Conservation (phyloP, 2,329 filamentous ascomycete species). For the Didymella sp. region DNA sequence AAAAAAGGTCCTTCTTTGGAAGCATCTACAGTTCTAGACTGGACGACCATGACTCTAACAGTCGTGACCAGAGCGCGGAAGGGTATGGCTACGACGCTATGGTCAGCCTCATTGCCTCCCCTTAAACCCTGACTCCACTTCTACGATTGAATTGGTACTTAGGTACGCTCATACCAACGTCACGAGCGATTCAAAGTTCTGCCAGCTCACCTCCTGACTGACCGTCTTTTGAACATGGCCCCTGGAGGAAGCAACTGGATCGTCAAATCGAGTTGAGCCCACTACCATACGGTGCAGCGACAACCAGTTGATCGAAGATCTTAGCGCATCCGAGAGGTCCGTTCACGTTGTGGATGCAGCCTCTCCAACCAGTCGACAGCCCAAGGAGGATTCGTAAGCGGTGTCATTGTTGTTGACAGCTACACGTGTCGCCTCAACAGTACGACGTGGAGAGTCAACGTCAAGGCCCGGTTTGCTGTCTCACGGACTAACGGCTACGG, state of each 20-base stretch:
- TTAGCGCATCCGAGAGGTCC: background rate
- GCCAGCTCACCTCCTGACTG: slow-evolving; percentile 1
- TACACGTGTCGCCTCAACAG: background rate
- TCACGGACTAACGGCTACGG: background rate
- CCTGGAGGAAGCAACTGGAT: background rate
- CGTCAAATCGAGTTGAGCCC: background rate
- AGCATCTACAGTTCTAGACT: slow-evolving; percentile 8
- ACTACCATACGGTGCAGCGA: background rate
- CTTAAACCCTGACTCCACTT: slow-evolving; percentile 4
- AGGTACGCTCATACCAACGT: slow-evolving; percentile 9
- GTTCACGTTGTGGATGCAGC: background rate
- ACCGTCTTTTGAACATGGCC: background rate
- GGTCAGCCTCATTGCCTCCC: slow-evolving; percentile 2
- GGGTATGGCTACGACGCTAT: slow-evolving; percentile 4
- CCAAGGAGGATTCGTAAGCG: background rate
- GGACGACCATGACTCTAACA: slow-evolving; percentile 4
- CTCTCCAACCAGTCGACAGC: background rate
- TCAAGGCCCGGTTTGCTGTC: background rate
- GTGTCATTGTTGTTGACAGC: background rate
- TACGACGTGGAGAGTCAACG: background rate
- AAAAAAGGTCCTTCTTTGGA: background rate
- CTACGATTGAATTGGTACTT: background rate
- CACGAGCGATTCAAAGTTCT: slow-evolving; percentile 5
- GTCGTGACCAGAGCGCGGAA: background rate
- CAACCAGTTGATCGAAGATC: background rate